Evolutionary conservation across 495 filamentous ascomycete genomes (phyloP).

Genomic region (Podospora didyma): DNA sequence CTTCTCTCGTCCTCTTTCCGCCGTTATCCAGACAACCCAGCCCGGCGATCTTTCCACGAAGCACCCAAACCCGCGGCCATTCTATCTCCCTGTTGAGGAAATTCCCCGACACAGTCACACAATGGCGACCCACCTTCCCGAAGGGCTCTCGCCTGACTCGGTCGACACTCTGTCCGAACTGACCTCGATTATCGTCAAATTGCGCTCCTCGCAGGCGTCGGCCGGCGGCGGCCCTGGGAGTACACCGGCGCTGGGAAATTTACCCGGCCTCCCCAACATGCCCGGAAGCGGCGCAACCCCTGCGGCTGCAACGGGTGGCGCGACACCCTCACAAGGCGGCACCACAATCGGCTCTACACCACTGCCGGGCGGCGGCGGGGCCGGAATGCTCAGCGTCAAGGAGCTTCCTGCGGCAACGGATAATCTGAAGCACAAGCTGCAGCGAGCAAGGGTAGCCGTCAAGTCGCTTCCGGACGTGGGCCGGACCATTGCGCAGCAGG

Average conservation of each 20-base stretch:
- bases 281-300: slow-evolving; percentile 10
- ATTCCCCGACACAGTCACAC: background rate
- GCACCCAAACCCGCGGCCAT: too few relatives aligned
- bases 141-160: slow-evolving; percentile 54
- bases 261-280: slow-evolving; percentile 17
- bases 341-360: slow-evolving; percentile 30
- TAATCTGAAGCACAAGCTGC: slow-evolving; percentile 72
- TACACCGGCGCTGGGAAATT: slow-evolving; percentile 3
- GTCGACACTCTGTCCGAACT: slow-evolving; percentile 85
- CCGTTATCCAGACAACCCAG: too few relatives aligned
- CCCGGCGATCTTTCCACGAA: too few relatives aligned
- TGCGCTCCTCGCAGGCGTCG: slow-evolving; percentile 46
- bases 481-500: slow-evolving; percentile 70
- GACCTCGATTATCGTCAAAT: slow-evolving; percentile 68
- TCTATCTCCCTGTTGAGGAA: too few relatives aligned
- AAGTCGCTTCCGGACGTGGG: slow-evolving; percentile 69
- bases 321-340: slow-evolving; percentile 27
- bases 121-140: slow-evolving; percentile 35
- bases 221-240: background rate
- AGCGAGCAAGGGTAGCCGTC: slow-evolving; percentile 67
- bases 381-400: slow-evolving; percentile 59
- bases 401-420: slow-evolving; percentile 71
- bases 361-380: slow-evolving; percentile 25
- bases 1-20: too few relatives aligned
- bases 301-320: slow-evolving; percentile 2